Evolutionary conservation across 371 early-diverging fungal genomes (phyloP).

Genomic region (Rhizopus sp.): DNA sequence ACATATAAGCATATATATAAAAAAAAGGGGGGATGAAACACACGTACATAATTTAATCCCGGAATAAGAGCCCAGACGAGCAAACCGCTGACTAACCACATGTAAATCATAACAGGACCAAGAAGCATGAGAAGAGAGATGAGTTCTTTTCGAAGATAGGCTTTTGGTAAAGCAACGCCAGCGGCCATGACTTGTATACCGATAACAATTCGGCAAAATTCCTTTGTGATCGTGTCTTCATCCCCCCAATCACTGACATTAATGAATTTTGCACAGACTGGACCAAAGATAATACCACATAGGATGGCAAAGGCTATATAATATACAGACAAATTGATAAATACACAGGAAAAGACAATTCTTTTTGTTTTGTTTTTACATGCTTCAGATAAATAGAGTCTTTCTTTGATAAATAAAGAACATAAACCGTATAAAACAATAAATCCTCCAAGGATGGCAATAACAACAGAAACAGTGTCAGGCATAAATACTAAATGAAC

Average conservation of each 20-base stretch:
- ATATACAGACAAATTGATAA: background rate
- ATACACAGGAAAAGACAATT: background rate
- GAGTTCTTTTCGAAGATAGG: constrained; percentile 62
- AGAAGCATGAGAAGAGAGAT: constrained; percentile 68
- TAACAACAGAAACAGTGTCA: constrained; percentile 27
- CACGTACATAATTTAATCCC: constrained; percentile 33
- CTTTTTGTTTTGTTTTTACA: constrained; percentile 48
- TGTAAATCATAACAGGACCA: constrained; percentile 77
- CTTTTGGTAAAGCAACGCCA: constrained; percentile 62
- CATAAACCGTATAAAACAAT: constrained; percentile 81
- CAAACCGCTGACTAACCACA: constrained; percentile 53
- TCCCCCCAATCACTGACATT: constrained; percentile 41
- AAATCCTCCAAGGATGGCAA: constrained; percentile 75
- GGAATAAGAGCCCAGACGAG: constrained; percentile 41
- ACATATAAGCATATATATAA: no score
- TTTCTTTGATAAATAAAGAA: constrained; percentile 88
- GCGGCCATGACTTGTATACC: constrained; percentile 85
- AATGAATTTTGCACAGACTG: constrained; percentile 54
- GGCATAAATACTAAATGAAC: constrained; percentile 6
- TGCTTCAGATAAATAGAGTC: constrained; percentile 88
- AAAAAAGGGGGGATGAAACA: background rate
- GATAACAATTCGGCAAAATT: constrained; percentile 76
- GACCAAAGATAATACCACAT: constrained; percentile 87
- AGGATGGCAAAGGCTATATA: constrained; percentile 72
- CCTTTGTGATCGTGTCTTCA: constrained; percentile 51